Percentiles rank a stretch among this genome's conserved stretches.
These are phyloP conservation scores for Aspergillus leporis DNA, from an alignment of 495 filamentous ascomycete genomes.

Conservation along the genomic window DNA sequence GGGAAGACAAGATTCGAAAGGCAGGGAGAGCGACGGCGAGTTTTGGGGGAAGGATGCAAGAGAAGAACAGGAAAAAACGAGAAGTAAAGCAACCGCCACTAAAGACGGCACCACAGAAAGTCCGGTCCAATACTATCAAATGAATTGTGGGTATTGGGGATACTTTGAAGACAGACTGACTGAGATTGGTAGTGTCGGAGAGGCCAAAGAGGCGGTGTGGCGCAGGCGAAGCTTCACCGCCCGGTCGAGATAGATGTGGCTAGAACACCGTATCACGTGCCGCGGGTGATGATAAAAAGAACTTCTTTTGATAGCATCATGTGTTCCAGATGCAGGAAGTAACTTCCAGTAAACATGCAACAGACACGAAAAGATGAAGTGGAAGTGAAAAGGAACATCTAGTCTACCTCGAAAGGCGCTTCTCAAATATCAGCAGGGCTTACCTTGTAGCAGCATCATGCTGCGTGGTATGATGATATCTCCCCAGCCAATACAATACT, in stretches of 20 bases:
- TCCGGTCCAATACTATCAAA: conserved; percentile 12
- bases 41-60: conserved; percentile 4
- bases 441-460: no score
- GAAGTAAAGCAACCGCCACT: background rate
- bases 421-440: no score
- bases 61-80: background rate
- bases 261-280: background rate
- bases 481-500: no score
- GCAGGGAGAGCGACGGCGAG: conserved; percentile 5
- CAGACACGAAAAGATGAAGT: no score
- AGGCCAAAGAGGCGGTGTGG: conserved; percentile 11
- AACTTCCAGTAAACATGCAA: no score
- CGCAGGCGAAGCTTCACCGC: conserved; percentile 6
- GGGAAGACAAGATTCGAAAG: conserved; percentile 18
- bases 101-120: conserved; percentile 17
- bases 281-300: background rate
- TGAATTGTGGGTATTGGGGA: background rate
- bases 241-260: conserved; percentile 1
- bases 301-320: background rate
- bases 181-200: conserved; percentile 13
- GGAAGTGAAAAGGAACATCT: no score
- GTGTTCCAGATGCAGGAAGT: background rate
- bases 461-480: no score
- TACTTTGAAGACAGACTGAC: conserved; percentile 14
- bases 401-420: no score